Evolutionary conservation across 176 grass and related monocot species (phyloP), one percentile per base, ranked within the genome.

Genomic region (Cenchrus americanus): DNA sequence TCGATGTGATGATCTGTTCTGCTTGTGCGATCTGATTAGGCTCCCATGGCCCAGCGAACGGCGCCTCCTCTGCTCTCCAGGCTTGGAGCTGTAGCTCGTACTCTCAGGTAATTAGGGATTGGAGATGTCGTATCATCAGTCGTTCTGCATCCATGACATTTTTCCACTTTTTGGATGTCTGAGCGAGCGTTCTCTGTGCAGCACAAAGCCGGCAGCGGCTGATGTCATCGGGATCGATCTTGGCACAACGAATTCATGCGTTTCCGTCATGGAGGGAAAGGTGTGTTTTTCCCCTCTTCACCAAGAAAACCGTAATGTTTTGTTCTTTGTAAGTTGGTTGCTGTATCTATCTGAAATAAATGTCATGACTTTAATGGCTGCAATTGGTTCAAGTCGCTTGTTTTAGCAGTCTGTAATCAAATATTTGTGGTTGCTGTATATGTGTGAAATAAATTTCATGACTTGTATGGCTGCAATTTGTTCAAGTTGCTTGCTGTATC

Each of bases 221-320:
- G 93, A 98, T 92, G 89, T 98, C 48, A 92, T 98, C 14, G 96
- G 96, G 55, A 95, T 98, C 80, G 96, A 98, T 80, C 88, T 98
- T 83, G 96, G 96, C 17, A 98, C 96, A 6, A 96, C 94, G 0
- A 96, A 96, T n/a, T 96, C 94, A 7, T 96, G 94, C 46, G 91
- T 93, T 51, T 89, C 94, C 51, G 91, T 98, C 10, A 95, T 95
- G 96, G 96, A 99, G 69, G 91, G 96, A 61, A 99, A 98, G 96
- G 96, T 95, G 48, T 13, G 81, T 76, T 77, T 84, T 64, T 53
- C 0, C 23, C 12, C 10, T 66, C 8, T 50, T 17, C 49, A 12
- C 24, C 50, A 18, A 24, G 46, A 26, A 82, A n/a, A 10, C 21
- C 77, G 6, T 11, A 6, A 5, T 59, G 1, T 50, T 77, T 6